Conservation (phyloP, 164 flowering plant species). For the Piper longum region DNA sequence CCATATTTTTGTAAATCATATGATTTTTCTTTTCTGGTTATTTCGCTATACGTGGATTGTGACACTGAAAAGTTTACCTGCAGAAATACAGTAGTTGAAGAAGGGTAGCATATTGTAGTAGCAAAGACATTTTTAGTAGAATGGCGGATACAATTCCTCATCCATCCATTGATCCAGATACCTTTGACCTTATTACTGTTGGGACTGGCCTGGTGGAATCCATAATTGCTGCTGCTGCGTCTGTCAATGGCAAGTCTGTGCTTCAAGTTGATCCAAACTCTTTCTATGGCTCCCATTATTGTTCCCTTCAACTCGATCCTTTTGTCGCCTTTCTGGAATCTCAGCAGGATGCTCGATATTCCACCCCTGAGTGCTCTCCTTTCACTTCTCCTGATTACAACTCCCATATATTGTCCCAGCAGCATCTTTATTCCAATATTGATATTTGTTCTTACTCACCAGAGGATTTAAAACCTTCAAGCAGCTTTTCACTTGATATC, state of each 20-base stretch:
- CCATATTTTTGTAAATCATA: too few species aligned
- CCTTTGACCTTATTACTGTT: conserved; percentile 56
- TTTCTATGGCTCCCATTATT: conserved; percentile 63
- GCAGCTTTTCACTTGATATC: conserved; percentile 52
- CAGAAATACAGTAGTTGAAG: too few species aligned
- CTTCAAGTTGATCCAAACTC: conserved; percentile 81
- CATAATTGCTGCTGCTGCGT: conserved; percentile 66
- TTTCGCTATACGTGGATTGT: too few species aligned
- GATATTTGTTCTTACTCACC: conserved; percentile 25
- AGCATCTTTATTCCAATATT: conserved; percentile 34
- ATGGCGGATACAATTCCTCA: conserved; percentile 25
- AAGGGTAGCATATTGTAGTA: too few species aligned
- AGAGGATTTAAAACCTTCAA: conserved; percentile 11
- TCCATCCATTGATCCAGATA: conserved; percentile 61
- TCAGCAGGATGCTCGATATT: conserved; percentile 9
- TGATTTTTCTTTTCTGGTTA: too few species aligned
- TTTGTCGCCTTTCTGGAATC: conserved; percentile 40
- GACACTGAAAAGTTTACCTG: too few species aligned
- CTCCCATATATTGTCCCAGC: conserved; percentile 14
- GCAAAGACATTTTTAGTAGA: neutral
- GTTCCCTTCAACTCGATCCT: conserved; percentile 44
- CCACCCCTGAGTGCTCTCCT: conserved; percentile 1
- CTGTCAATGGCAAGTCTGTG: conserved; percentile 62
- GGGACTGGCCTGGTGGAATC: conserved; percentile 83
- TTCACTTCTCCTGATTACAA: conserved; percentile 8